Conservation (phyloP, 257 asterid genomes). For the Nyctanthes arbortristis region DNA sequence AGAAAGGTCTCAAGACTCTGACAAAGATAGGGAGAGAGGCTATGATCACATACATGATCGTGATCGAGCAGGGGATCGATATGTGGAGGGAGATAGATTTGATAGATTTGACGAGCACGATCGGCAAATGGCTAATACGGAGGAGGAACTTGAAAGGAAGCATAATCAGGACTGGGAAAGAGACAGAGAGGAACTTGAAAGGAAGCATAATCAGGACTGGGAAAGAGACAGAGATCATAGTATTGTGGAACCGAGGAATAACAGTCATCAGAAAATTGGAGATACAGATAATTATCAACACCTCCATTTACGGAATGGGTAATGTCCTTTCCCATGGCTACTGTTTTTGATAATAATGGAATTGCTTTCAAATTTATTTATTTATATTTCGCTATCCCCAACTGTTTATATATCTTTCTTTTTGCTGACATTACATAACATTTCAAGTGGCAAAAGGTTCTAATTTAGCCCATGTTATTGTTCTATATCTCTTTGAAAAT, state of each 20-base stretch:
- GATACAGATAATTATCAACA: conserved; percentile 48
- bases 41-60: conserved; percentile 42
- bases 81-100: conserved; percentile 51
- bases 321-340: conserved; percentile 10
- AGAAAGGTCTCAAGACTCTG: conserved; percentile 53
- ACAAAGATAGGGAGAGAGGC: conserved; percentile 52
- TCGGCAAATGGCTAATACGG: conserved; percentile 39
- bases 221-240: conserved; percentile 51
- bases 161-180: conserved; percentile 53
- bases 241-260: conserved; percentile 52
- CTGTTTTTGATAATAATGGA: conserved; percentile 10
- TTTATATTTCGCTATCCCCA: conserved; percentile 9
- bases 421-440: conserved; percentile 2
- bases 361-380: not conserved
- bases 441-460: no score
- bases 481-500: no score
- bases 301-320: conserved; percentile 48
- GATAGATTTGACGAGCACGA: conserved; percentile 44
- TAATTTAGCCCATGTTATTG: no score
- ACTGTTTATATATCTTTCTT: conserved; percentile 7
- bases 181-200: conserved; percentile 46
- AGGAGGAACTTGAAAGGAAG: conserved; percentile 51
- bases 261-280: conserved; percentile 40
- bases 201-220: conserved; percentile 55
- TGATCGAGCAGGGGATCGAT: conserved; percentile 47